phyloP scores from a whole-genome alignment of 1,284 basidiomycete species.

The Agroathelia rolfsii region DNA sequence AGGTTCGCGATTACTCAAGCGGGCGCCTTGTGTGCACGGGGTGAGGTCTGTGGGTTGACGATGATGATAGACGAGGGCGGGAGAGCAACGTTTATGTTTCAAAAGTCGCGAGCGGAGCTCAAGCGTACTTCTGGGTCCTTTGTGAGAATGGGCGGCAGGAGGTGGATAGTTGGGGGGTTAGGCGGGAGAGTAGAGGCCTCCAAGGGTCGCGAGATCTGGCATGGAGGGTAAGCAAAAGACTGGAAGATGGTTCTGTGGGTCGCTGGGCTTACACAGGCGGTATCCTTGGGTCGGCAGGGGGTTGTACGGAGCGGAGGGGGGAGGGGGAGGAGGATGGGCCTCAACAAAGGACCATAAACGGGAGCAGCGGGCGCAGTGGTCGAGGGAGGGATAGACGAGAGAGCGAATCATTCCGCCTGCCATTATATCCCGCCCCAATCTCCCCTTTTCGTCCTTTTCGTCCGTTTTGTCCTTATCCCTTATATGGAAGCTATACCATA shows the following conservation, averaged over 20 bases:
- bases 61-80: conserved; percentile 11
- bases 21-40: conserved; percentile 29
- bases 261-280: too few species aligned
- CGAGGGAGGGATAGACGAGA: conserved; percentile 13
- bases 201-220: conserved; percentile 91
- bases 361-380: conserved; percentile 18
- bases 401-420: too few species aligned
- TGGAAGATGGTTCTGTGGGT: conserved; percentile 7
- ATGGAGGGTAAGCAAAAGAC: conserved; percentile 9
- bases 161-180: conserved; percentile 23
- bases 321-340: conserved; percentile 28
- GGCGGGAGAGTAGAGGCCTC: conserved; percentile 59
- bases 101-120: conserved; percentile 58
- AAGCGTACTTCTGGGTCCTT: conserved; percentile 40
- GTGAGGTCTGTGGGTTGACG: conserved; percentile 14
- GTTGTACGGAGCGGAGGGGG: conserved; percentile 25
- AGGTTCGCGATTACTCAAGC: conserved; percentile 60
- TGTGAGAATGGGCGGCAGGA: too few species aligned
- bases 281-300: not conserved
- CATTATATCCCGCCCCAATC: too few species aligned
- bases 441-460: too few species aligned
- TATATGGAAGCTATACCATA: too few species aligned
- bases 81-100: conserved; percentile 12
- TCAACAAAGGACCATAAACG: conserved; percentile 29
- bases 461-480: too few species aligned